Evolutionary conservation across 768 basidiomycete species (phyloP).

Genomic region (Lanmaoa rubissima): DNA sequence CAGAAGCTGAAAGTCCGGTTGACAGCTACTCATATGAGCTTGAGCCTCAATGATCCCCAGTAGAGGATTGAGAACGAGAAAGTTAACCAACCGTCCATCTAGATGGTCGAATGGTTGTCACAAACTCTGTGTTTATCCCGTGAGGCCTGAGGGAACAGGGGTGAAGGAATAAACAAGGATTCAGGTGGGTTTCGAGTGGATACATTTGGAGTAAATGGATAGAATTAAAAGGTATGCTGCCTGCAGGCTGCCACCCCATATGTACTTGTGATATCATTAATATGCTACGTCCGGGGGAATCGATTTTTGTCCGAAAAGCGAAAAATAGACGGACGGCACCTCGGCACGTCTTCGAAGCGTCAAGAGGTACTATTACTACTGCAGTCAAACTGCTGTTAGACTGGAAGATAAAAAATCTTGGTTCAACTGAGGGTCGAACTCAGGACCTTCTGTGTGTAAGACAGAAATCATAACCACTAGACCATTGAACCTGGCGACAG

Average conservation of each 20-base stretch:
- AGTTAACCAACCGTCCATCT: no score
- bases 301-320: no score
- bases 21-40: not conserved
- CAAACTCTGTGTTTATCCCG: not conserved
- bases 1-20: not conserved
- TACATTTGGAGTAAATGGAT: no score
- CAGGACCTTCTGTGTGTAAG: conserved; percentile 44
- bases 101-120: not conserved
- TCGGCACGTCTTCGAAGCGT: not conserved
- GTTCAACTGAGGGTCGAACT: conserved; percentile 44
- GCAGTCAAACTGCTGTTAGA: no score
- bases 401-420: conserved; percentile 32
- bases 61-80: not conserved
- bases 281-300: no score
- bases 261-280: no score
- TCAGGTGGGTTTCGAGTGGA: no score
- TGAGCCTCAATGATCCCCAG: not conserved
- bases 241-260: no score
- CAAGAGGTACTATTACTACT: no score
- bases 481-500: conserved; percentile 45
- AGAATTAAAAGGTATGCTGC: no score
- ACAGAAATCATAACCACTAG: conserved; percentile 62
- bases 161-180: no score
- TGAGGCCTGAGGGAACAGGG: not conserved
- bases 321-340: not conserved